Base-by-base conservation (phyloP, 176 grass and related monocot species). In the Eragrostis nindensis region DNA sequence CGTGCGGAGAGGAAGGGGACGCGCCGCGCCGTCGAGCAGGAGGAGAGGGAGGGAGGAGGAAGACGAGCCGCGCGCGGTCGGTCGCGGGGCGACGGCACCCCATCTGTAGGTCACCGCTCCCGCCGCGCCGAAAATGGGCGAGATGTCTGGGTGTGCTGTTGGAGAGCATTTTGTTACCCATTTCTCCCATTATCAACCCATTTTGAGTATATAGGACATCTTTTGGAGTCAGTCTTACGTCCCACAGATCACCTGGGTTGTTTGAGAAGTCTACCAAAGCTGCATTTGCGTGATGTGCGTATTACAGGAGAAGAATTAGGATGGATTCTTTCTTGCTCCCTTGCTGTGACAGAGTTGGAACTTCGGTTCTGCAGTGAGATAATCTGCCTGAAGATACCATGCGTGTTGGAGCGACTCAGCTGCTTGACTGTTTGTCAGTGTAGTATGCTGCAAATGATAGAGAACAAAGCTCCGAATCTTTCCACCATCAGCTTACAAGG, bases 341-440 rank as follows among this genome's bases (percentile, higher is more conserved):
- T 71, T 71, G 68, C 68, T 71, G 48, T 71, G 25, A 10, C 18
- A 25, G 7, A 71, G 68, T 49, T 71, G 45, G 25, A 71, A 71
- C 63, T 66, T 18, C 11, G 0, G 5, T 10, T 0, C 25, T 69
- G 66, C 40, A 45, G 11, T 45, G 66, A 69, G 22, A 45, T 69
- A 44, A 69, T 69, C 41, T 45, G 21, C 11, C 41, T 69, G n/a
- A 42, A 69, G 21, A 69, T 45, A 69, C 66, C 66, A 45, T 45
- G 66, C 22, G 13, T 69, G 66, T 41, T 69, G 66, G 41, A 45
- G n/a, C 66, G 6, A 45, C 41, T 69, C 41, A 69, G 66, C 66
- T 25, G n/a, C 5, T 11, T 69, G n/a, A 45, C 66, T 69, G 66
- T 69, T 22, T 69, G 40, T 25, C 1, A 11, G 6, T 69, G 66